A percentile compares a stretch with the other conserved stretches of the same genome.
phyloP scores from a whole-genome alignment of 805 yeast species.

The Ogataea methylovora region DNA sequence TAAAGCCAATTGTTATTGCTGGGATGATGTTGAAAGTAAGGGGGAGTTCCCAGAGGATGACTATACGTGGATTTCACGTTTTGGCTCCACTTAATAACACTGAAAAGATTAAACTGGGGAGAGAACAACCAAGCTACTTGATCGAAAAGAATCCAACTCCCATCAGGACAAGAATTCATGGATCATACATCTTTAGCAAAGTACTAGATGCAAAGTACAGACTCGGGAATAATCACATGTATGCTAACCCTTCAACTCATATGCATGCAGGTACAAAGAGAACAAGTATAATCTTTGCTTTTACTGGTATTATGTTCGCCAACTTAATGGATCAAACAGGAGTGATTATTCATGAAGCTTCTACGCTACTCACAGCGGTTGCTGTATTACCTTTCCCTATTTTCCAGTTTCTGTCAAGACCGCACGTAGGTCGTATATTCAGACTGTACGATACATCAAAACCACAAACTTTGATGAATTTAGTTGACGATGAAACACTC shows the following conservation, averaged over 20 bases:
- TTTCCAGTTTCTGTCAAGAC: slow-evolving; percentile 44
- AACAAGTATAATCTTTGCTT: slow-evolving; percentile 52
- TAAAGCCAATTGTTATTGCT: no score
- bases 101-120: slow-evolving; percentile 11
- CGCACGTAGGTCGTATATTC: slow-evolving; percentile 67
- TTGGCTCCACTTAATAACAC: not conserved
- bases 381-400: slow-evolving; percentile 51
- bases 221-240: slow-evolving; percentile 53
- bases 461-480: slow-evolving; percentile 58
- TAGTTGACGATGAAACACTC: slow-evolving; percentile 54
- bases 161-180: slow-evolving; percentile 21
- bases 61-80: no score
- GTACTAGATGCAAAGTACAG: slow-evolving; percentile 44
- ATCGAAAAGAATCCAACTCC: slow-evolving; percentile 14
- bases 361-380: slow-evolving; percentile 31
- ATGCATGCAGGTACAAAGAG: slow-evolving; percentile 59
- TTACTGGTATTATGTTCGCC: slow-evolving; percentile 55
- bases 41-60: no score
- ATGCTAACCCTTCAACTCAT: slow-evolving; percentile 54
- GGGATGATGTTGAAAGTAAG: no score
- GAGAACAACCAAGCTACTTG: slow-evolving; percentile 19
- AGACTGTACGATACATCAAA: slow-evolving; percentile 56
- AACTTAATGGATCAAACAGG: slow-evolving; percentile 48
- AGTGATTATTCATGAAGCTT: slow-evolving; percentile 43
- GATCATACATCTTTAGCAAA: slow-evolving; percentile 18